A percentile compares a stretch with the other conserved stretches of the same genome.
Conservation (phyloP, 306 rosid species). For the Citrullus colocynthis region DNA sequence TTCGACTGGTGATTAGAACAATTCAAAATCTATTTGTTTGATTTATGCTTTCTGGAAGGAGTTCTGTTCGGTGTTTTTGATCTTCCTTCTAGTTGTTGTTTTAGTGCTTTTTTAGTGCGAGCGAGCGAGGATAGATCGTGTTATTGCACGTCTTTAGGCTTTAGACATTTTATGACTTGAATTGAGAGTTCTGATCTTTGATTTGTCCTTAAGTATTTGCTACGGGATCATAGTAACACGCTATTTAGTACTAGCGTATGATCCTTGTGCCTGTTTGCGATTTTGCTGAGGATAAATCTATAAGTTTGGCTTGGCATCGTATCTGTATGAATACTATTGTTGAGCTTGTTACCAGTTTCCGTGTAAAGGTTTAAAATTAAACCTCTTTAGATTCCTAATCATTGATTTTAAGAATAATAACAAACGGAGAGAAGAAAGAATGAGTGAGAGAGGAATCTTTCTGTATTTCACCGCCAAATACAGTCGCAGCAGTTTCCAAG, state of each 20-base stretch:
- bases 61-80: not conserved
- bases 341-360: not conserved
- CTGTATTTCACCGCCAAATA: not conserved
- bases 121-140: not conserved
- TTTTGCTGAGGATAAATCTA: not conserved
- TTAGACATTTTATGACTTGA: not conserved
- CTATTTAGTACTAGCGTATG: not conserved
- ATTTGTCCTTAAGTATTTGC: not conserved
- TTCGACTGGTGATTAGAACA: not conserved
- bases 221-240: not conserved
- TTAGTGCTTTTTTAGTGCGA: not conserved
- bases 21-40: not conserved
- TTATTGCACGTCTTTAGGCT: not conserved
- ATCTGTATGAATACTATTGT: not conserved
- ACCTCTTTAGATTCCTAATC: not conserved
- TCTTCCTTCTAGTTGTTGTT: not conserved
- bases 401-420: not conserved
- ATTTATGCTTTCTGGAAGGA: not conserved
- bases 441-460: not conserved
- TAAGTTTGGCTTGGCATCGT: not conserved
- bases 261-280: not conserved
- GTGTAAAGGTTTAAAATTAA: not conserved
- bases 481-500: not conserved
- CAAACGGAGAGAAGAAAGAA: not conserved
- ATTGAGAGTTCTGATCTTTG: not conserved